Conservation (phyloP, 768 basidiomycete species). For the Leucosporidium yakuticum region DNA sequence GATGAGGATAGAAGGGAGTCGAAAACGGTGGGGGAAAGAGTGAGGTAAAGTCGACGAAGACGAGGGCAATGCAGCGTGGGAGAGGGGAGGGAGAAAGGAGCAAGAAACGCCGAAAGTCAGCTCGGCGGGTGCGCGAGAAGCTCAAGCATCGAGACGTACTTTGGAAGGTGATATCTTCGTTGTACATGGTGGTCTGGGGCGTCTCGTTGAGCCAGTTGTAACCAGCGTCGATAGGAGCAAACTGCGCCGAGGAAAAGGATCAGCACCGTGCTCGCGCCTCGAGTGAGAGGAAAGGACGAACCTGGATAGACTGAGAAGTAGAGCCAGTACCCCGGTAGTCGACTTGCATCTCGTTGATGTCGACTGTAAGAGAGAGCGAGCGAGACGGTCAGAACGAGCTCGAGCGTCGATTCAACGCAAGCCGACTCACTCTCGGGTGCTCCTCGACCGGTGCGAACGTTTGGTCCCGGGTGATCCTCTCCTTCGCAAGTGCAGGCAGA, state of each 20-base stretch:
- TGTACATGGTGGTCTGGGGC: conserved; percentile 54
- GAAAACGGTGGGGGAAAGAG: too few relatives aligned
- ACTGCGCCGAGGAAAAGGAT: conserved; percentile 52
- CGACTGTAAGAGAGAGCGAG: conserved; percentile 12
- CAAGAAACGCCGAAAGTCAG: background rate
- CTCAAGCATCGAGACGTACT: background rate
- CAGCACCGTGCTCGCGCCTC: too few relatives aligned
- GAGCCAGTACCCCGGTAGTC: conserved; percentile 52
- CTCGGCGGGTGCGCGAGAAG: rapidly evolving
- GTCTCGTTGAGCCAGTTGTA: conserved; percentile 58
- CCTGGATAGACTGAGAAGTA: conserved; percentile 74
- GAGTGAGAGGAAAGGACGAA: conserved; percentile 23
- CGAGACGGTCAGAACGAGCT: background rate
- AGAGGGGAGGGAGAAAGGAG: too few relatives aligned
- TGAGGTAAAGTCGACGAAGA: too few relatives aligned
- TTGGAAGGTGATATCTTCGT: conserved; percentile 41
- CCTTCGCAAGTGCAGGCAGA: conserved; percentile 82
- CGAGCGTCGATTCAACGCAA: too few relatives aligned
- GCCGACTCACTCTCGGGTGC: conserved; percentile 63
- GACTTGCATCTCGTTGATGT: conserved; percentile 72
- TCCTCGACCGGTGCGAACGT: conserved; percentile 55
- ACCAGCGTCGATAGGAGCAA: conserved; percentile 49
- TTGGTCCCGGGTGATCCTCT: conserved; percentile 73
- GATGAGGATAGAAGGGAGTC: background rate
- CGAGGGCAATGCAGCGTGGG: too few relatives aligned